A percentile compares a stretch with the other conserved stretches of the same genome.
phyloP scores from a whole-genome alignment of 129 eudicot genomes.

The Pseudognaphalium luteoalbum region DNA sequence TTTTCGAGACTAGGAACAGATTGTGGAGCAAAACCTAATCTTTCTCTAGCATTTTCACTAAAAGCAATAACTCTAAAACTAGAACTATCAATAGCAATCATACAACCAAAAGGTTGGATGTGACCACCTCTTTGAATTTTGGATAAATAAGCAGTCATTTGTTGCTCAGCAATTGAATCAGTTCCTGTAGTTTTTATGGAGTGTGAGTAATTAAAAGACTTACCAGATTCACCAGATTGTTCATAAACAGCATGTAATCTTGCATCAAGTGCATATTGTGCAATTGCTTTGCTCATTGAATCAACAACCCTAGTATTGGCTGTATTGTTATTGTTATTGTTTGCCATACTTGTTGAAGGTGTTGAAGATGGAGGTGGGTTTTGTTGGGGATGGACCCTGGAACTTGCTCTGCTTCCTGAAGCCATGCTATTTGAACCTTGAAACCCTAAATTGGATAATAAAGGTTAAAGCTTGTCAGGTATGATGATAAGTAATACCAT shows the following conservation, averaged over 20 bases:
- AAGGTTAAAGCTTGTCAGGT: neutral
- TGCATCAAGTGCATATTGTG: conserved; percentile 82
- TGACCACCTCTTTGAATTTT: conserved; percentile 86
- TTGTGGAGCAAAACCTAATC: conserved; percentile 68
- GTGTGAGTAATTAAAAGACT: conserved; percentile 76
- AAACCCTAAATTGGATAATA: conserved; percentile 9
- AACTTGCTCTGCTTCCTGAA: conserved; percentile 51
- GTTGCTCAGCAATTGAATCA: conserved; percentile 64
- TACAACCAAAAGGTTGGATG: conserved; percentile 93
- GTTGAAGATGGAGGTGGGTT: conserved; percentile 26
- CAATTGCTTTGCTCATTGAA: conserved; percentile 70
- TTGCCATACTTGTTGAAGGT: conserved; percentile 36
- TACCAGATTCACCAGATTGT: conserved; percentile 77
- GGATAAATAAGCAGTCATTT: conserved; percentile 74
- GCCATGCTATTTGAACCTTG: conserved; percentile 35
- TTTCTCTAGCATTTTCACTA: conserved; percentile 75
- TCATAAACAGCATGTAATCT: conserved; percentile 78
- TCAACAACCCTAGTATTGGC: conserved; percentile 17
- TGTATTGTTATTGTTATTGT: neutral
- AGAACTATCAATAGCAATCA: conserved; percentile 65
- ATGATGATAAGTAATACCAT: neutral
- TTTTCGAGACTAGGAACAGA: conserved; percentile 70
- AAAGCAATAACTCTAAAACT: conserved; percentile 62
- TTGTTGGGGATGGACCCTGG: conserved; percentile 27
- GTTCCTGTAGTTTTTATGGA: conserved; percentile 50